A percentile compares a stretch with the other conserved stretches of the same genome.
Evolutionary conservation across 805 yeast genomes (phyloP).

Genomic region (Zygoascus flipseniorum): DNA sequence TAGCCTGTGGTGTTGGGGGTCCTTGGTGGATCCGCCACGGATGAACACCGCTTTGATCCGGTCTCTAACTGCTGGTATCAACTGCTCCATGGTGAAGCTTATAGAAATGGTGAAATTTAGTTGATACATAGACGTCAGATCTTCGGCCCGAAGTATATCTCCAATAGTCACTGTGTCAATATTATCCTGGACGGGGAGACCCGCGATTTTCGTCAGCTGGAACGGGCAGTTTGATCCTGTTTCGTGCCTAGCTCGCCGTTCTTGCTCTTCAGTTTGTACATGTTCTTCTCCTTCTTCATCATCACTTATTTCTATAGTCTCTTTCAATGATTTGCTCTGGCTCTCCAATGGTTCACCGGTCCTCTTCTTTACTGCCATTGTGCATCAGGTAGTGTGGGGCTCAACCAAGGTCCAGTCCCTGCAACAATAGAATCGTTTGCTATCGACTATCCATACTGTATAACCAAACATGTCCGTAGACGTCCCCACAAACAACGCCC

Average conservation of each 20-base stretch:
- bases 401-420: neutral
- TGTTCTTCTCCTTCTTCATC: neutral
- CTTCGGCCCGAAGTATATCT: constrained; percentile 19
- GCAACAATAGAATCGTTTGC: neutral
- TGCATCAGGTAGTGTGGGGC: neutral
- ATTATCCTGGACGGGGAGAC: constrained; percentile 14
- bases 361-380: too few relatives aligned
- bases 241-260: neutral
- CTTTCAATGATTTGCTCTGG: neutral
- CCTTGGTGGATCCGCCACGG: constrained; percentile 15
- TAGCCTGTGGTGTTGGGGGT: constrained; percentile 1
- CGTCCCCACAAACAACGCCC: neutral
- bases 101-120: constrained; percentile 25
- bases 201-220: constrained; percentile 11
- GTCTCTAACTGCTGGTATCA: constrained; percentile 10
- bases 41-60: constrained; percentile 13
- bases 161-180: constrained; percentile 13
- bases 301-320: neutral
- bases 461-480: neutral
- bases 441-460: neutral
- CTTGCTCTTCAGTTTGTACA: neutral
- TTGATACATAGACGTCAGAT: constrained; percentile 24
- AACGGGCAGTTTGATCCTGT: neutral
- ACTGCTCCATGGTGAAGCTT: constrained; percentile 18
- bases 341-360: too few relatives aligned